Evolutionary conservation across 345 rosid genomes (phyloP).

Genomic region (Erysimum cheiranthoides): DNA sequence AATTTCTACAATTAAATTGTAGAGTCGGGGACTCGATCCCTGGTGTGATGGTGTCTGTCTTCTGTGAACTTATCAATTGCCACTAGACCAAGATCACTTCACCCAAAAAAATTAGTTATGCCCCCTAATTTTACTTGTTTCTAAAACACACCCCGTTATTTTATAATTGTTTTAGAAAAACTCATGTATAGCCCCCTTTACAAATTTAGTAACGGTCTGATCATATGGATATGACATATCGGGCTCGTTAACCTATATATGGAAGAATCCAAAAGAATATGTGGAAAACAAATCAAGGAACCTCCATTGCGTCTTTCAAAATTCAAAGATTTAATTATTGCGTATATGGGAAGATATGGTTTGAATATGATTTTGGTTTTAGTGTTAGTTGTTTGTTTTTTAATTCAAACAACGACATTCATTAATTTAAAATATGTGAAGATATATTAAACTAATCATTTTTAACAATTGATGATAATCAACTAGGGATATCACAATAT

Average conservation of each 20-base stretch:
- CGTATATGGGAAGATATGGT: background rate
- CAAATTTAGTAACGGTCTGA: background rate
- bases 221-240: background rate
- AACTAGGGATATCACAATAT: too few relatives aligned
- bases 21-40: too few relatives aligned
- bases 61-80: too few relatives aligned
- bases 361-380: background rate
- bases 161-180: background rate
- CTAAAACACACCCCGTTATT: background rate
- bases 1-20: too few relatives aligned
- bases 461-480: too few relatives aligned
- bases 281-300: background rate
- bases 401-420: too few relatives aligned
- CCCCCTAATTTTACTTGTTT: background rate
- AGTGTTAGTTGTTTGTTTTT: too few relatives aligned
- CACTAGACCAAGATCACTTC: too few relatives aligned
- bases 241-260: background rate
- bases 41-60: too few relatives aligned
- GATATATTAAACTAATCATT: too few relatives aligned
- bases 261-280: background rate
- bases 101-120: too few relatives aligned
- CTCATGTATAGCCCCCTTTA: background rate
- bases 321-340: background rate
- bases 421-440: too few relatives aligned
- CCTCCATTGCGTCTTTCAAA: background rate